A percentile compares a stretch with the other conserved stretches of the same genome.
Evolutionary conservation across 164 flowering plant genomes (phyloP).

Genomic region (Liriodendron chinense): DNA sequence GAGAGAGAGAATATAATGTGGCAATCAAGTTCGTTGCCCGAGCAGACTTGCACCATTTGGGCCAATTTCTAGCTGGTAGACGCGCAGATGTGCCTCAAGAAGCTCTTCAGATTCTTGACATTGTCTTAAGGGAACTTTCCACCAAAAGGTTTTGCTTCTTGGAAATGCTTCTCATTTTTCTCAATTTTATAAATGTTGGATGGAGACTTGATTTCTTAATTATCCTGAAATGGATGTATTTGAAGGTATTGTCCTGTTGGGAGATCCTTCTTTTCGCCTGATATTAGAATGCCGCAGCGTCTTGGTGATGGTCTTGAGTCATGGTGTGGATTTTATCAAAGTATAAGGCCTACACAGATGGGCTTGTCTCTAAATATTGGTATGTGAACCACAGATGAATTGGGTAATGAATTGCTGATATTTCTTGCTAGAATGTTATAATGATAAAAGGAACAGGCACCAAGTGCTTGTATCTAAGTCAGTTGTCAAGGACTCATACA

Average conservation of each 20-base stretch:
- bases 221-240: slow-evolving; percentile 4
- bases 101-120: slow-evolving; percentile 84
- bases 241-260: slow-evolving; percentile 73
- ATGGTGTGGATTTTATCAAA: slow-evolving; percentile 77
- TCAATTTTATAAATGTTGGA: not conserved
- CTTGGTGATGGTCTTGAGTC: slow-evolving; percentile 86
- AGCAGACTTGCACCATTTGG: slow-evolving; percentile 76
- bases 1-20: slow-evolving; percentile 67
- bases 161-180: not conserved
- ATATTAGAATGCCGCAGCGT: slow-evolving; percentile 61
- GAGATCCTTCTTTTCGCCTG: slow-evolving; percentile 83
- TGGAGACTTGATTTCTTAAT: slow-evolving; percentile 2
- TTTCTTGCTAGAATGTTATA: too few relatives aligned
- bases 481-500: too few relatives aligned
- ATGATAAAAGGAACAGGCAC: too few relatives aligned
- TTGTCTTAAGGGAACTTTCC: slow-evolving; percentile 79
- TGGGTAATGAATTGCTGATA: too few relatives aligned
- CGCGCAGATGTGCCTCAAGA: slow-evolving; percentile 84
- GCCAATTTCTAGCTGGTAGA: slow-evolving; percentile 81
- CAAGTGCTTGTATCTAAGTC: too few relatives aligned
- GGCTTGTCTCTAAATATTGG: slow-evolving; percentile 84
- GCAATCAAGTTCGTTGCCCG: slow-evolving; percentile 73
- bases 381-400: slow-evolving; percentile 7
- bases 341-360: slow-evolving; percentile 82
- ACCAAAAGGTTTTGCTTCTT: slow-evolving; percentile 46